A percentile compares a stretch with the other conserved stretches of the same genome.
phyloP scores from a whole-genome alignment of 305 asterid species.

The Caryopteris hybrid region DNA sequence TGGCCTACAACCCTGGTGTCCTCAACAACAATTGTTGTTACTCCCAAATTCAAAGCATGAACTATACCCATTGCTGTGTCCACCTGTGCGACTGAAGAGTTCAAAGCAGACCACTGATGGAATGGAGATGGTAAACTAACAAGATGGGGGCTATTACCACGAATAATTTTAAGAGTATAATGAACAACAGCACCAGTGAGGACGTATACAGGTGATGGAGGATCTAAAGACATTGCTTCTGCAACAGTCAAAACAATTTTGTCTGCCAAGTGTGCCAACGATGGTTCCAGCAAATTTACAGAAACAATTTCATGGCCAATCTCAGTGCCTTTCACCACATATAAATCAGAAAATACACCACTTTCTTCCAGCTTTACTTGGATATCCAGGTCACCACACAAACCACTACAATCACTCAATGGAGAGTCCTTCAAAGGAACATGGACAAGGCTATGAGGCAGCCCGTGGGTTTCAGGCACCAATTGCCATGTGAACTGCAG shows the following conservation, averaged over 20 bases:
- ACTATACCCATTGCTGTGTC: constrained; percentile 57
- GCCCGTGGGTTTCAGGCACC: constrained; percentile 59
- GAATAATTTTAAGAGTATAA: constrained; percentile 73
- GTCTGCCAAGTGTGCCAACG: constrained; percentile 55
- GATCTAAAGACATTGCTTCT: constrained; percentile 92
- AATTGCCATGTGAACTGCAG: constrained; percentile 76
- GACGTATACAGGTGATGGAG: constrained; percentile 84
- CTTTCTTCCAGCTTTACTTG: constrained; percentile 81
- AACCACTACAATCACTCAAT: constrained; percentile 83
- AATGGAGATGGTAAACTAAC: constrained; percentile 77
- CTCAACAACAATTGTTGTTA: constrained; percentile 63
- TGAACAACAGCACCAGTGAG: constrained; percentile 69
- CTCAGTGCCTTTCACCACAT: constrained; percentile 77
- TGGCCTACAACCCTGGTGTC: constrained; percentile 89
- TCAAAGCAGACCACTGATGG: constrained; percentile 72
- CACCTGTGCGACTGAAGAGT: constrained; percentile 78
- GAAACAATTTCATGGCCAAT: constrained; percentile 88
- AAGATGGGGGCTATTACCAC: constrained; percentile 53
- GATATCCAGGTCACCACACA: constrained; percentile 84
- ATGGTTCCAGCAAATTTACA: constrained; percentile 74
- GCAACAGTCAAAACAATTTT: constrained; percentile 80
- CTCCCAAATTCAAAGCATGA: constrained; percentile 65
- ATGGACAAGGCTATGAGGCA: constrained; percentile 68
- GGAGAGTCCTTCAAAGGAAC: constrained; percentile 92
- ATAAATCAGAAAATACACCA: constrained; percentile 80